These are phyloP conservation scores for Sporothrix curviconia DNA, from an alignment of 2,329 filamentous ascomycete species.

Conservation along the genomic window DNA sequence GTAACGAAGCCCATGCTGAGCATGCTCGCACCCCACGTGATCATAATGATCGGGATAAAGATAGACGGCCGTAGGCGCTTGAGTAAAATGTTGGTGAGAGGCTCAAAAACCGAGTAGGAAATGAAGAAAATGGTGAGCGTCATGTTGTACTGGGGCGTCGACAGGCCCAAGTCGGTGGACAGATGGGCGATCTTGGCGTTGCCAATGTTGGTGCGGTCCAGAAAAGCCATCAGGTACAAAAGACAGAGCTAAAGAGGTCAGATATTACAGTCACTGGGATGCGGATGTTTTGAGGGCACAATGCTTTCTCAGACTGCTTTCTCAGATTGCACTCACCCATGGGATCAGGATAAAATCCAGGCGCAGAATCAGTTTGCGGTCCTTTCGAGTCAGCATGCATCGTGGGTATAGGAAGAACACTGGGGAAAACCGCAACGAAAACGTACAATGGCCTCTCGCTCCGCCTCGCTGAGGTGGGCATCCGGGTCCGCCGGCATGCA, in stretches of 20 bases:
- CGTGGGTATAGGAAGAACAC: not conserved
- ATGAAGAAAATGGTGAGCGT: constrained; percentile 81
- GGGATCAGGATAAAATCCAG: constrained; percentile 31
- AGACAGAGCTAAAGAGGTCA: constrained; percentile 48
- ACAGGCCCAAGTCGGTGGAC: constrained; percentile 52
- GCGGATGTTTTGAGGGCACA: no score
- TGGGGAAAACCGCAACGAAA: no score
- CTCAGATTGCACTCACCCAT: constrained; percentile 25
- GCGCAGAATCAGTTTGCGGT: constrained; percentile 27
- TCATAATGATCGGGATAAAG: constrained; percentile 76
- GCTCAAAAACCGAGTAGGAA: constrained; percentile 74
- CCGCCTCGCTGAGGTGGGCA: constrained; percentile 24
- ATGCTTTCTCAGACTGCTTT: no score
- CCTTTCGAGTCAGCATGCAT: constrained; percentile 20
- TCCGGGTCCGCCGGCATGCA: constrained; percentile 29
- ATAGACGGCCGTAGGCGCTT: constrained; percentile 69
- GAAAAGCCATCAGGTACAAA: constrained; percentile 67
- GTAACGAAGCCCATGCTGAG: constrained; percentile 60
- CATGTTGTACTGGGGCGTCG: constrained; percentile 61
- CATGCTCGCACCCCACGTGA: constrained; percentile 63
- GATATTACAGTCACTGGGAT: not conserved
- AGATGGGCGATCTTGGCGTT: constrained; percentile 56
- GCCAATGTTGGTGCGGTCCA: constrained; percentile 73
- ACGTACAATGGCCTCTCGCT: constrained; percentile 26
- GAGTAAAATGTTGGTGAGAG: constrained; percentile 70